Evolutionary conservation across 192 early-diverging fungal genomes (phyloP).

Genomic region (Haplosporangium gracile): DNA sequence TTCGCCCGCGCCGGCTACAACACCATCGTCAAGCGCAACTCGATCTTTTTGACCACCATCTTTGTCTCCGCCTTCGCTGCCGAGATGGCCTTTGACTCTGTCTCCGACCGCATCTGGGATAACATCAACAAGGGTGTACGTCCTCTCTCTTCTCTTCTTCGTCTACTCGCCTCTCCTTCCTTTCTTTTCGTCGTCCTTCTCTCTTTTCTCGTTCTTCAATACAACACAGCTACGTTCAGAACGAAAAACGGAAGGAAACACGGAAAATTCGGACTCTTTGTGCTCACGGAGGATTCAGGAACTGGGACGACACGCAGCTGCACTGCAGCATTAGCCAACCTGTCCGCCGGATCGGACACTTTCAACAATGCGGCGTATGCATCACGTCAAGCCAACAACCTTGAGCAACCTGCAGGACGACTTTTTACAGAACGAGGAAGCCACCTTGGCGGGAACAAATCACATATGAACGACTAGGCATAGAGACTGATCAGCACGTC

Average conservation of each 20-base stretch:
- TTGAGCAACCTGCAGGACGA: too few relatives aligned
- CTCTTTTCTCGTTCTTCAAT: not conserved
- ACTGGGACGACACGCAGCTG: not conserved
- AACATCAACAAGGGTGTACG: constrained; percentile 82
- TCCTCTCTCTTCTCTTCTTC: constrained; percentile 28
- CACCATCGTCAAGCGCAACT: constrained; percentile 79
- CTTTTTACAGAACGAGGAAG: too few relatives aligned
- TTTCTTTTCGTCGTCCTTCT: not conserved
- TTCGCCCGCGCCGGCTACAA: constrained; percentile 66
- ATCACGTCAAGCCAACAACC: not conserved
- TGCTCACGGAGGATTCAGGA: not conserved
- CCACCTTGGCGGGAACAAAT: too few relatives aligned
- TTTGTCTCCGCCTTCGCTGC: constrained; percentile 78
- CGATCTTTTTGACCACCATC: constrained; percentile 76
- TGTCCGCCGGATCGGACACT: not conserved
- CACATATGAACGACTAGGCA: too few relatives aligned
- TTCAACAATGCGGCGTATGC: not conserved
- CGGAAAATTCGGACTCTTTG: not conserved
- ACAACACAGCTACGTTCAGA: not conserved
- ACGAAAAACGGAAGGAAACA: not conserved
- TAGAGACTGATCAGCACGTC: too few relatives aligned
- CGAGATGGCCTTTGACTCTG: constrained; percentile 79
- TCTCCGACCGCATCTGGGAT: constrained; percentile 75
- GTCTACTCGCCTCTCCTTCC: not conserved
- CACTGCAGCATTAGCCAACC: not conserved